Evolutionary conservation across 306 rosid genomes (phyloP).

Genomic region (apple (Malus domestica)): ASM211411v1 NC_041800.1:30060733-30061232

Average conservation of each 20-base stretch:
- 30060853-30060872: neutral
- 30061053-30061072: too few relatives aligned
- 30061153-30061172: neutral
- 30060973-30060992: neutral
- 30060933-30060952: neutral
- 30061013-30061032: neutral
- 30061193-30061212: too few relatives aligned
- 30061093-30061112: too few relatives aligned
- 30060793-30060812: neutral
- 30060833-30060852: neutral
- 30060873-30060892: neutral
- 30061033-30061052: neutral
- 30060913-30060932: too few relatives aligned
- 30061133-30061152: neutral
- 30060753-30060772: neutral
- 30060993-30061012: neutral
- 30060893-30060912: neutral
- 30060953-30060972: neutral
- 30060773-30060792: neutral
- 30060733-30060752: neutral
- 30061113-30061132: too few relatives aligned
- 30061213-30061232: neutral
- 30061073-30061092: too few relatives aligned
- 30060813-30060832: neutral
- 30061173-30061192: conserved; percentile 9